Evolutionary conservation across 805 yeast genomes (phyloP).

Genomic region (Saccharomyces mikatae): DNA sequence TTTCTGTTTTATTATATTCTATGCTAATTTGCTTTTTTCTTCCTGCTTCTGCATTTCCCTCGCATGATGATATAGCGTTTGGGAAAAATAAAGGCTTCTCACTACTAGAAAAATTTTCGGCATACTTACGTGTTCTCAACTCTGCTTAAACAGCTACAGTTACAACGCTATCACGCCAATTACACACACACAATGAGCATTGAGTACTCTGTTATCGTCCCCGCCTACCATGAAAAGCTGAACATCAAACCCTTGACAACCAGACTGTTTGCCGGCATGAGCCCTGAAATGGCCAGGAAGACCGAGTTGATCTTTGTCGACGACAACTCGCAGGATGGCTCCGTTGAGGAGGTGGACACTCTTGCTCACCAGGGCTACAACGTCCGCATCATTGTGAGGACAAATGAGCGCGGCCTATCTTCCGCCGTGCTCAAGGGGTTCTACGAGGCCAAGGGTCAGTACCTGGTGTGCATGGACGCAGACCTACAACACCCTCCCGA

Average conservation of each 20-base stretch:
- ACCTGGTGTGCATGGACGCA: constrained; percentile 46
- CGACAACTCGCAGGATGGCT: constrained; percentile 45
- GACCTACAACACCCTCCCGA: constrained; percentile 50
- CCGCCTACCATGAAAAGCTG: constrained; percentile 44
- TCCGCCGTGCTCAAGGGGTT: constrained; percentile 45
- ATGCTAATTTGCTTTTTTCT: neutral
- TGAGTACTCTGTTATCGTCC: constrained; percentile 38
- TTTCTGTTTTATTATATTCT: neutral
- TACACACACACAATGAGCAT: constrained; percentile 24
- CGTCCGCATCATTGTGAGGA: constrained; percentile 42
- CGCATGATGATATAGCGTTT: neutral
- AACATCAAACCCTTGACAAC: constrained; percentile 43
- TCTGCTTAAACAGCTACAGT: too few relatives aligned
- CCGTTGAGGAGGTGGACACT: constrained; percentile 43
- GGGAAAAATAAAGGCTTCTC: neutral
- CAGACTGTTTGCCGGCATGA: constrained; percentile 41
- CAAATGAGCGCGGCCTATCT: constrained; percentile 42
- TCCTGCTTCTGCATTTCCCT: neutral
- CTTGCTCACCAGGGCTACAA: constrained; percentile 40
- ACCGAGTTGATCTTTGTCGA: constrained; percentile 45
- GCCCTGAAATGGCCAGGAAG: constrained; percentile 33
- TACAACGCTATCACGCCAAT: neutral
- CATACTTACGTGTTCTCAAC: neutral
- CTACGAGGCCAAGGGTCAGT: constrained; percentile 39
- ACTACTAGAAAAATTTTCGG: neutral